These are phyloP conservation scores for Xylaria palmicola DNA, from an alignment of 495 filamentous ascomycete species.

Conservation along the genomic window DNA sequence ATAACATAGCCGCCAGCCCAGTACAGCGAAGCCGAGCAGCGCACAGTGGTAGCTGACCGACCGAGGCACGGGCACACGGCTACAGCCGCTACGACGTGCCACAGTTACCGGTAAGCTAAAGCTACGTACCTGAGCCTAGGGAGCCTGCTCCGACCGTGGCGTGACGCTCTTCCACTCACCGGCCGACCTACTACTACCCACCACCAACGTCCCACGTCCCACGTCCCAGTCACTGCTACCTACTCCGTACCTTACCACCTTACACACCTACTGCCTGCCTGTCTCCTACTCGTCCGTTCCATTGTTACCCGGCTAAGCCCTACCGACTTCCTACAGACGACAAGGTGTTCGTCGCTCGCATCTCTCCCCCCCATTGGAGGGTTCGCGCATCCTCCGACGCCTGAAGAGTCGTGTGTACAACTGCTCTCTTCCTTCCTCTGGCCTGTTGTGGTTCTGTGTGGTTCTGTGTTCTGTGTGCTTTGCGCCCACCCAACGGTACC, in stretches of 20 bases:
- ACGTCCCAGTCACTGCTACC: neutral
- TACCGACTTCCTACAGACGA: neutral
- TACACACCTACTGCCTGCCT: neutral
- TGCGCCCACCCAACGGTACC: neutral
- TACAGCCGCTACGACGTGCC: neutral
- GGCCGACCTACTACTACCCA: neutral
- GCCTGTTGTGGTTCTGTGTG: neutral
- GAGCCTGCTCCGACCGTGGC: neutral
- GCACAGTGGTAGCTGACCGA: neutral
- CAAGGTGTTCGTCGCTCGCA: conserved; percentile 11
- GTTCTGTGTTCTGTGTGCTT: neutral
- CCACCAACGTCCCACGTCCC: neutral
- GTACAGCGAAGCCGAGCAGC: neutral
- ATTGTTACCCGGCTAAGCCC: conserved; percentile 8
- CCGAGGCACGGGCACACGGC: no score
- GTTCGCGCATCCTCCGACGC: neutral
- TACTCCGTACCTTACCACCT: neutral
- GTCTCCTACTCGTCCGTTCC: neutral
- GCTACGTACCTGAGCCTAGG: neutral
- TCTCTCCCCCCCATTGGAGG: conserved; percentile 7
- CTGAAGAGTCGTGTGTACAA: neutral
- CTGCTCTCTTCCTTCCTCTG: neutral
- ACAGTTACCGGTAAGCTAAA: neutral
- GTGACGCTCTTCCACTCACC: no score
- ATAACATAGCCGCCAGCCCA: neutral